phyloP scores from a whole-genome alignment of 75 land plant species.

The Cryptomeria japonica region DNA sequence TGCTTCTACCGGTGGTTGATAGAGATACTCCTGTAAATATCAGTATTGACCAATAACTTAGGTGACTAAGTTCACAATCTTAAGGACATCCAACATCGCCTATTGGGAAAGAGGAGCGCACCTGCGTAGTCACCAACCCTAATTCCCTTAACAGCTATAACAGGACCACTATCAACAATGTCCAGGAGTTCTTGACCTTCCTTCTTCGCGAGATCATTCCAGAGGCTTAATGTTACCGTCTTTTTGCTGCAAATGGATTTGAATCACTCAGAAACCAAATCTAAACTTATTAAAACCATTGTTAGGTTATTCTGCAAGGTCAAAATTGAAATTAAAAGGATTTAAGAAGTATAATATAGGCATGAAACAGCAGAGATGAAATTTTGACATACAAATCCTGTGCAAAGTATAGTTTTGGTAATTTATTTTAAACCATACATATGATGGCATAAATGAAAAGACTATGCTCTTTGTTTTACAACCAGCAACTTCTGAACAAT shows the following conservation, averaged over 20 bases:
- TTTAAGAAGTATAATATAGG: neutral
- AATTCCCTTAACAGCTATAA: constrained; percentile 68
- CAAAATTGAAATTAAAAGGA: neutral
- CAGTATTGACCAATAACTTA: neutral
- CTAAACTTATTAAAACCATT: neutral
- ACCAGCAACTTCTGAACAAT: neutral
- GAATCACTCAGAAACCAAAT: neutral
- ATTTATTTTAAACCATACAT: too few relatives aligned
- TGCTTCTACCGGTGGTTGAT: constrained; percentile 70
- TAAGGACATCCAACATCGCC: neutral
- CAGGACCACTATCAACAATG: constrained; percentile 58
- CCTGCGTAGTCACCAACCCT: constrained; percentile 93
- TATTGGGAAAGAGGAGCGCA: constrained; percentile 9
- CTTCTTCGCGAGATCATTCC: constrained; percentile 81
- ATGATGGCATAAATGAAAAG: neutral
- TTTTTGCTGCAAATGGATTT: constrained; percentile 53
- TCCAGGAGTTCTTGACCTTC: constrained; percentile 80
- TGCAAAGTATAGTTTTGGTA: neutral
- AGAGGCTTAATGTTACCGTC: constrained; percentile 78
- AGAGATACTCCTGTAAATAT: constrained; percentile 71
- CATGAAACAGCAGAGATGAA: neutral
- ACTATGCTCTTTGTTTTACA: neutral
- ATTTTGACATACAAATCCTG: neutral
- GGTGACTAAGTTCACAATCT: neutral
- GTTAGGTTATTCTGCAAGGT: neutral